Percentiles rank a stretch among this genome's conserved stretches.
Conservation (phyloP, 2,329 filamentous ascomycete genomes). For the Aspergillus pseudoterreus region DNA sequence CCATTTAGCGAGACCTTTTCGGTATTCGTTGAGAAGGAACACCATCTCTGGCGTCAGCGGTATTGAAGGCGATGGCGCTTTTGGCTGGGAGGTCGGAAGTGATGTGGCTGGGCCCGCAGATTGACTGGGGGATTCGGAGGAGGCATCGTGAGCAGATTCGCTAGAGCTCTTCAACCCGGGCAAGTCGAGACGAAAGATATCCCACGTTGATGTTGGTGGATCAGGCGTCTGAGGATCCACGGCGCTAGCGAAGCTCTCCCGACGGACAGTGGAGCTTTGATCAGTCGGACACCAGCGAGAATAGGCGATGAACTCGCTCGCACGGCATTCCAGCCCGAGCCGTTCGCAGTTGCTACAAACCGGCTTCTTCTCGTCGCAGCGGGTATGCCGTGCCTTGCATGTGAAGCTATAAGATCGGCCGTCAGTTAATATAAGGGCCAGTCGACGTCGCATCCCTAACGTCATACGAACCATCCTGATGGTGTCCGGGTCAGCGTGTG, state of each 20-base stretch:
- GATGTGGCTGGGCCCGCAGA: neutral
- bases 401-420: neutral
- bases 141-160: neutral
- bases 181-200: constrained; percentile 1
- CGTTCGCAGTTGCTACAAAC: constrained; percentile 4
- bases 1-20: neutral
- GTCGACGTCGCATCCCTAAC: neutral
- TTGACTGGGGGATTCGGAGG: neutral
- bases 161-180: neutral
- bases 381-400: constrained; percentile 1
- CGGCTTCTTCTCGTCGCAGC: constrained; percentile 4
- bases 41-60: neutral
- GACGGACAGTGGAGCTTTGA: neutral
- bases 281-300: constrained; percentile 1
- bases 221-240: neutral
- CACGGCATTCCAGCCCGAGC: neutral
- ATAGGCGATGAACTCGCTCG: neutral
- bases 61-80: neutral
- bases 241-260: neutral
- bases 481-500: neutral
- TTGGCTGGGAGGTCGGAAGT: neutral
- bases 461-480: neutral
- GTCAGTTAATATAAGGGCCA: neutral
- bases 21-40: neutral
- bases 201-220: neutral